Evolutionary conservation across 148 eudicot genomes (phyloP), one percentile per base, ranked within the genome.

Genomic region (Amaranthus hypochondriacus): DNA sequence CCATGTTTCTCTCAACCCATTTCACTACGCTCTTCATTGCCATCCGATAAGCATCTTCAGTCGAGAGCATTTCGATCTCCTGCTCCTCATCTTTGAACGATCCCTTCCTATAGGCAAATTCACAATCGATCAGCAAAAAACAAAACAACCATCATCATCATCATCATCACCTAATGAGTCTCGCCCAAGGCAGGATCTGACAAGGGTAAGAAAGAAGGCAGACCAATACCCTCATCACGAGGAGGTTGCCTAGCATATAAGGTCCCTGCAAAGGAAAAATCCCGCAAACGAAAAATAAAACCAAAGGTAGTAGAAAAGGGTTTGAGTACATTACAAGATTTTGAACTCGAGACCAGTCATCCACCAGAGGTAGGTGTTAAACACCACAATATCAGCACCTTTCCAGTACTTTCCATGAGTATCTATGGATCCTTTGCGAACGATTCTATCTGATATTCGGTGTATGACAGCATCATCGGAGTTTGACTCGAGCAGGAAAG

Each of bases 351-450:
- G 81, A 78, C 98, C 98, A 64, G 92, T 88, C 92, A 92, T 92
- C 99, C 99, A 95, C 99, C 99, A 95, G 4, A 92, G 85, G 69
- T 95, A 95, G 48, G 99, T 87, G 76, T 95, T 95, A 86, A 95
- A 92, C 11, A 95, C 96, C 74, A 95, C 72, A 39, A 95, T 87
- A 76, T 95, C 99, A 5, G 82, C 99, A 62, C 99, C 96, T 86
- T 90, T 92, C 99, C 99, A 95, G 70, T 84, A 70, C 59, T 85
- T 80, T 10, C 97, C 99, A 63, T 95, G 99, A 67, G 79, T 92
- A 15, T 83, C 84, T 57, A 95, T 92, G 2, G 99, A 95, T 0
- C 94, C 96, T 79, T 87, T 92, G 14, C 97, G 81, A 10, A 95
- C 96, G 3, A 92, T 47, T 78, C 99, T 84, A 66, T 95, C 97